Evolutionary conservation across 1,284 basidiomycete species (phyloP).

Genomic region (Papiliotrema fonsecae): DNA sequence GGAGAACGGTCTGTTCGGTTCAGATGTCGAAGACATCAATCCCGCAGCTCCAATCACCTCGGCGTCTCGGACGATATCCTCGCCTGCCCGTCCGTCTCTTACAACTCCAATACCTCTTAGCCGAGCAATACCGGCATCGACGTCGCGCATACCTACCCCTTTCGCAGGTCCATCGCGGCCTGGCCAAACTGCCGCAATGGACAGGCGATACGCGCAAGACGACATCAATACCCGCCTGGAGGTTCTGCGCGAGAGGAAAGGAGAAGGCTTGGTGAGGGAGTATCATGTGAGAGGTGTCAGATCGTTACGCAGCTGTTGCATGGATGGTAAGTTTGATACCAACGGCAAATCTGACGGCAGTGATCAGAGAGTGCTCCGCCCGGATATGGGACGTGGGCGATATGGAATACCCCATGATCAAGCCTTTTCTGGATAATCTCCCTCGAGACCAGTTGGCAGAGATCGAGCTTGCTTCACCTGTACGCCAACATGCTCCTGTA

Average conservation of each 20-base stretch:
- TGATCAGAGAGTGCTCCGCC: constrained; percentile 22
- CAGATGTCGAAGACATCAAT: no score
- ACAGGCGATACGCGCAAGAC: no score
- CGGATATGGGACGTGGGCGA: constrained; percentile 41
- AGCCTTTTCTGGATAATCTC: constrained; percentile 30
- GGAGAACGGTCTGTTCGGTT: no score
- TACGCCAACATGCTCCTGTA: not conserved
- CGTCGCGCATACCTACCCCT: no score
- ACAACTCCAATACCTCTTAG: no score
- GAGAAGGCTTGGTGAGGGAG: not conserved
- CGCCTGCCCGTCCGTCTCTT: no score
- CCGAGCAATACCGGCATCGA: no score
- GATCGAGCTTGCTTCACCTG: constrained; percentile 29
- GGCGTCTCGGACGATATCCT: no score
- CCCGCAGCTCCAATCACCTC: no score
- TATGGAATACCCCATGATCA: constrained; percentile 27
- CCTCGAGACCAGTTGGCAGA: constrained; percentile 33
- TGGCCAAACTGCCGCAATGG: no score
- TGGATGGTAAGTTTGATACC: constrained; percentile 9
- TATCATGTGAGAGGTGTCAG: constrained; percentile 7
- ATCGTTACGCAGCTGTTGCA: constrained; percentile 11
- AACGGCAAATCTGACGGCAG: constrained; percentile 10
- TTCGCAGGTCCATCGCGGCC: no score
- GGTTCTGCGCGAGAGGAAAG: constrained; percentile 12
- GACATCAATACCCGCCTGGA: no score